These are phyloP conservation scores for Vachellia collinsii DNA, from an alignment of 306 rosid genomes.

Conservation along the genomic window DNA sequence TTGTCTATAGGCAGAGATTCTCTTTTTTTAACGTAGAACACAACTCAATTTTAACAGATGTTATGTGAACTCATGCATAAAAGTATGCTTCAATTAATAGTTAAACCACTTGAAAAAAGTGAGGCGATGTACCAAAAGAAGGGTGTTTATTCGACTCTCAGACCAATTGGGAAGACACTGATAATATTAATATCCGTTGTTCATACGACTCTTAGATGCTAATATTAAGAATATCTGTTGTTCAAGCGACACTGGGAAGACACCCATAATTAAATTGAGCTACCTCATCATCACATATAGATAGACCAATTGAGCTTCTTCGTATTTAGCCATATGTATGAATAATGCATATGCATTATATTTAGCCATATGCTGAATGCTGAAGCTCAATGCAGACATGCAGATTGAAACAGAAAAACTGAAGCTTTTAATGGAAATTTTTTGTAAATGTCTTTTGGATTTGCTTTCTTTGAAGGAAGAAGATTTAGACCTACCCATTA, in stretches of 20 bases:
- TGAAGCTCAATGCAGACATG: neutral
- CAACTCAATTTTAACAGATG: neutral
- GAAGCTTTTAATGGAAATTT: neutral
- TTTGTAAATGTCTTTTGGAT: neutral
- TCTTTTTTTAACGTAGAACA: neutral
- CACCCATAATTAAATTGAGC: neutral
- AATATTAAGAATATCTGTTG: neutral
- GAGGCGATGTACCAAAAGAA: neutral
- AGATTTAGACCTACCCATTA: constrained; percentile 54
- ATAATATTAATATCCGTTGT: neutral
- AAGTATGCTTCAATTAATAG: neutral
- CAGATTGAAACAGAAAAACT: neutral
- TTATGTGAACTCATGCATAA: neutral
- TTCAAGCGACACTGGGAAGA: neutral
- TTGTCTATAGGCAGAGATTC: neutral
- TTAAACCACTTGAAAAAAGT: neutral
- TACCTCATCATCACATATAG: neutral
- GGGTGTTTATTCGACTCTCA: neutral
- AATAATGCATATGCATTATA: neutral
- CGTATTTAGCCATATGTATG: neutral
- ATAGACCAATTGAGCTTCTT: neutral
- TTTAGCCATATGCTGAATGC: neutral
- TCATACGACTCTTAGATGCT: neutral
- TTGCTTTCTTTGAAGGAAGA: neutral
- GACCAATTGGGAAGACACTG: too few species aligned